Conservation (phyloP, 106 monocot species). For the Triglochin maritima region DNA sequence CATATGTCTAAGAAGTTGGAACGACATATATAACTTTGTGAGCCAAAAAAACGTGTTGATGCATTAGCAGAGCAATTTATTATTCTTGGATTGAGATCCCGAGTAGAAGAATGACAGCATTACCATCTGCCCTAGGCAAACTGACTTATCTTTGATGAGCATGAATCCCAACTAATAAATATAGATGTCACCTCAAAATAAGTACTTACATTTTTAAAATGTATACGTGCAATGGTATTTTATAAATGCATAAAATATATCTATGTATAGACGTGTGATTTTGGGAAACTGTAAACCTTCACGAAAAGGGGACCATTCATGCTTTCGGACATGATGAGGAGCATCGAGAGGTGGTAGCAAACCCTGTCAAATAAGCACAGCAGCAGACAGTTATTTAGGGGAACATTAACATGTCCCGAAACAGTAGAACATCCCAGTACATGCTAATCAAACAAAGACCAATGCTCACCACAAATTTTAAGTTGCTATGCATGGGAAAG, state of each 20-base stretch:
- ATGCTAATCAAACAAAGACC: background rate
- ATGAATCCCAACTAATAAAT: too few species aligned
- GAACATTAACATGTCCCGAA: too few species aligned
- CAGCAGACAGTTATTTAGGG: background rate
- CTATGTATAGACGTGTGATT: background rate
- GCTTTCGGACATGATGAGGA: conserved; percentile 95
- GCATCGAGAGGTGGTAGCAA: conserved; percentile 97
- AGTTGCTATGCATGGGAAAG: conserved; percentile 72
- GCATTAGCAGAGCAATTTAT: too few species aligned
- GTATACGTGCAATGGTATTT: background rate
- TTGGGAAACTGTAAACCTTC: conserved; percentile 29
- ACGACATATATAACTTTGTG: too few species aligned
- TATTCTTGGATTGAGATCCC: too few species aligned
- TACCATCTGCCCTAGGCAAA: too few species aligned
- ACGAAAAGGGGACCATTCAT: conserved; percentile 89
- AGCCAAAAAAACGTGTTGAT: too few species aligned
- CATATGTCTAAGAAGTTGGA: too few species aligned
- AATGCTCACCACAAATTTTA: conserved; percentile 66
- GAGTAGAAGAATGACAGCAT: too few species aligned
- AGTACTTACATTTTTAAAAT: background rate
- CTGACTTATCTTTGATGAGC: too few species aligned
- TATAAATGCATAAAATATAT: background rate
- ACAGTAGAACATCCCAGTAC: background rate
- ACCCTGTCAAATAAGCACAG: conserved; percentile 32
- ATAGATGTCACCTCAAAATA: too few species aligned